Conservation (phyloP, 345 rosid species). For the Eucalyptus albens region DNA sequence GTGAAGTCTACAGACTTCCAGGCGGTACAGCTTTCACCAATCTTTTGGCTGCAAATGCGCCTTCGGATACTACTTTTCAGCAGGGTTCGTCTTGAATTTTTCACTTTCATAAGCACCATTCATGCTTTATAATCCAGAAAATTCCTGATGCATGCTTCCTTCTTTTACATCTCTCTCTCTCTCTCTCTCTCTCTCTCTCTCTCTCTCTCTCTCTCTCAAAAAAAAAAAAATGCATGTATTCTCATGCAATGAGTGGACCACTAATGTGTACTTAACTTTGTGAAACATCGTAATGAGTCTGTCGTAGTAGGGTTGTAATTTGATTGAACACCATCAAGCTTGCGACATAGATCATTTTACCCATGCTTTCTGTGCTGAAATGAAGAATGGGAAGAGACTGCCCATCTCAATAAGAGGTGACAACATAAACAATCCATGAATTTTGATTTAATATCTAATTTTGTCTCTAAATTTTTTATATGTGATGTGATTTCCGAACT, state of each 20-base stretch:
- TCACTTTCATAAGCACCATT: not conserved
- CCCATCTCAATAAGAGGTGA: not conserved
- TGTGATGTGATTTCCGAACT: too few species aligned
- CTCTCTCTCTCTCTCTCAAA: not conserved
- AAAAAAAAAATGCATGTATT: not conserved
- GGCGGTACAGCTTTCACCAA: not conserved
- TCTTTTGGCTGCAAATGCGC: not conserved
- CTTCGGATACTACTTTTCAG: not conserved
- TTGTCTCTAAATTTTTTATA: not conserved
- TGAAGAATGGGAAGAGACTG: not conserved
- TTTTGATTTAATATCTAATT: not conserved
- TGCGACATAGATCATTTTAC: not conserved
- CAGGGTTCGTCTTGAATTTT: not conserved
- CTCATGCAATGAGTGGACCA: not conserved
- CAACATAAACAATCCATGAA: not conserved
- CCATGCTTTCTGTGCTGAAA: not conserved
- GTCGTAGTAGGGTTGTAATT: not conserved
- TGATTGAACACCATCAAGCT: not conserved
- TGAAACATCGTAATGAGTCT: not conserved
- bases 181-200: not conserved
- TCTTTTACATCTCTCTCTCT: not conserved
- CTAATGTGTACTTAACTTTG: not conserved
- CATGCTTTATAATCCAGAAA: not conserved
- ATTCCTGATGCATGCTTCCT: not conserved
- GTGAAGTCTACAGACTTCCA: not conserved